Percentiles rank a stretch among this genome's conserved stretches.
Conservation (phyloP, 2,329 filamentous ascomycete genomes). For the Falciphora oryzae region DNA sequence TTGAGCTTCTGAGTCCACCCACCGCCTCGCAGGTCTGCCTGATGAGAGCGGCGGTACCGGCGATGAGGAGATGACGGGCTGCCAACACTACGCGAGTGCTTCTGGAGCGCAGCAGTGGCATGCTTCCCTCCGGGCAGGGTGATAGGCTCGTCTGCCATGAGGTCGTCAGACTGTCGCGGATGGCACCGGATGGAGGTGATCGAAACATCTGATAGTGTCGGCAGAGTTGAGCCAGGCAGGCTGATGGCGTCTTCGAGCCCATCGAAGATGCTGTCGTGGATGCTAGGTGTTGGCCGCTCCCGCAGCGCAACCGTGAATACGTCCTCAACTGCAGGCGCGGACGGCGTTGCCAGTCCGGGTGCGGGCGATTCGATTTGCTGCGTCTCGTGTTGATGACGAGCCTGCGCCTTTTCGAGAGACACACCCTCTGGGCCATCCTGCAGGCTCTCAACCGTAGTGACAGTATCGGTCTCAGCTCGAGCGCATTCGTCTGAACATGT, state of each 20-base stretch:
- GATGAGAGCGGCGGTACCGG: neutral
- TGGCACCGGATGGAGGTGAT: neutral
- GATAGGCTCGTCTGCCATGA: neutral
- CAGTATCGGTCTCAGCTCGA: slow-evolving; percentile 5
- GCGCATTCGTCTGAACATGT: neutral
- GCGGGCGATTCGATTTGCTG: neutral
- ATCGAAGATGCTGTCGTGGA: slow-evolving; percentile 7
- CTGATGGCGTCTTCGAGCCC: slow-evolving; percentile 1
- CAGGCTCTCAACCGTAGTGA: slow-evolving; percentile 6
- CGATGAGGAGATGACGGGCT: neutral
- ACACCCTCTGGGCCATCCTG: neutral
- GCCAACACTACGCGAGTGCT: neutral
- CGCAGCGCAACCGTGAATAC: neutral
- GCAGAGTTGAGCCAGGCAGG: neutral
- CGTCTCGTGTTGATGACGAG: neutral
- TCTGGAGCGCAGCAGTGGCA: neutral
- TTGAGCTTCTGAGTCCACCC: slow-evolving; percentile 1
- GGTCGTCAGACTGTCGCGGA: neutral
- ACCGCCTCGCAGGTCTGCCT: slow-evolving; percentile 1
- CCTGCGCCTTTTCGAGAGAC: too few species aligned
- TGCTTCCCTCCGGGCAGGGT: neutral
- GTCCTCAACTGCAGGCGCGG: too few species aligned
- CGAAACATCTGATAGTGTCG: neutral
- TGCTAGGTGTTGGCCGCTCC: neutral
- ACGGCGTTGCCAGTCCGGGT: neutral